Evolutionary conservation across 257 asterid genomes (phyloP), one percentile per base, ranked within the genome.

Genomic region (Fraxinus americana): DNA sequence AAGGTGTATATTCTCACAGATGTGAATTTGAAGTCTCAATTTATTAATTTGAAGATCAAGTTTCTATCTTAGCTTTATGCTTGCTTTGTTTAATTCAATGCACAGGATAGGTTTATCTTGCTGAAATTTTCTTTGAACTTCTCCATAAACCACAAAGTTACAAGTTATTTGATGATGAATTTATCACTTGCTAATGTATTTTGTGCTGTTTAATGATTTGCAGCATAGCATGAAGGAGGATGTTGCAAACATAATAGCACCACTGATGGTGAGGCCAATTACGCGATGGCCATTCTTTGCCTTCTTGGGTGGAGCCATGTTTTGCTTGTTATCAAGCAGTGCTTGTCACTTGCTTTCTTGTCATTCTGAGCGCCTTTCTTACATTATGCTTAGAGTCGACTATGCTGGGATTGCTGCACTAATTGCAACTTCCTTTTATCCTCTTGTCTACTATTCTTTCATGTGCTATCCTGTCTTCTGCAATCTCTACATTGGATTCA

Each of bases 231-330:
- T 93, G 91, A 92, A 90, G 88, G 95, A 90, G 79, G 98, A 96
- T 23, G 75, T 93, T 83, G 95, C 87, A 2, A 93, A 92, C 90
- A 81, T 96, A 66, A 83, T 92, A 71, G 96, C 98, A 21, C 98
- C 99, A 32, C 71, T 93, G 52, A 57, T 88, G 86, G 79, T 88
- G 35, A 79, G 91, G 75, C 99, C 98, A 72, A 91, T 96, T 77
- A 93, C 99, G 1, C 96, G 98, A 25, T 96, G 98, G 99, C 98
- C 99, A 4, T 96, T 96, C 88, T 96, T 90, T 23, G 97, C 90
- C 19, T 96, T 96, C 90, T 78, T 96, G 82, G 96, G 98, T 1
- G 98, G 98, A 75, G 99, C 99, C 63, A 93, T 96, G 99, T 94
- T 93, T 70, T 96, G 98, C 90, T 83, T 96, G 79, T 85, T 96